phyloP scores from a whole-genome alignment of 805 yeast species.

The Candida morakotiae region DNA sequence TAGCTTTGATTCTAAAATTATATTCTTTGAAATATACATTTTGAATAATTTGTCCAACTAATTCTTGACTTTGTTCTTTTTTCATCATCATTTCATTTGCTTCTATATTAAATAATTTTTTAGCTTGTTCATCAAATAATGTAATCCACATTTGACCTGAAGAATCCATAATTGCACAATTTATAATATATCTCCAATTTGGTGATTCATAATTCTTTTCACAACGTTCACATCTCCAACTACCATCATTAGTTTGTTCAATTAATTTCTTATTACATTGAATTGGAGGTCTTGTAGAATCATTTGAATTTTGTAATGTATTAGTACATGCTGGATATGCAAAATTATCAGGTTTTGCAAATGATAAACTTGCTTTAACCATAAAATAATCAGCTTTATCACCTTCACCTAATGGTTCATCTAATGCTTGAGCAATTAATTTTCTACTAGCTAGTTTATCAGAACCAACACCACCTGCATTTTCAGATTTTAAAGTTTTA shows the following conservation, averaged over 20 bases:
- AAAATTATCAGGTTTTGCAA: slow-evolving; percentile 68
- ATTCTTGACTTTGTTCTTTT: slow-evolving; percentile 32
- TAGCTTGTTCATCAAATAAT: slow-evolving; percentile 82
- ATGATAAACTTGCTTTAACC: slow-evolving; percentile 70
- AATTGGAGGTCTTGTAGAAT: slow-evolving; percentile 11
- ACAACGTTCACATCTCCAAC: slow-evolving; percentile 95
- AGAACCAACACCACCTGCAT: slow-evolving; percentile 24
- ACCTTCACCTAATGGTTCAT: slow-evolving; percentile 58
- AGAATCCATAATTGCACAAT: slow-evolving; percentile 71
- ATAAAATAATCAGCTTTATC: slow-evolving; percentile 80
- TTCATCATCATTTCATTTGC: slow-evolving; percentile 59
- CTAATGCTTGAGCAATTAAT: slow-evolving; percentile 61
- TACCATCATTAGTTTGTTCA: slow-evolving; percentile 60
- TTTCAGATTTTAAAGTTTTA: slow-evolving; percentile 56
- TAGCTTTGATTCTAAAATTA: slow-evolving; percentile 74
- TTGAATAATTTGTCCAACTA: slow-evolving; percentile 41
- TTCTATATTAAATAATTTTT: slow-evolving; percentile 55
- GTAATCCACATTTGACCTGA: slow-evolving; percentile 86
- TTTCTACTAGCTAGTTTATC: slow-evolving; percentile 54
- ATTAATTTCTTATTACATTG: slow-evolving; percentile 78
- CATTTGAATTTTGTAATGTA: slow-evolving; percentile 26
- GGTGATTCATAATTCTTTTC: slow-evolving; percentile 67
- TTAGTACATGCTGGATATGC: slow-evolving; percentile 86
- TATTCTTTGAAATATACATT: slow-evolving; percentile 62
- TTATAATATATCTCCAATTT: slow-evolving; percentile 72